These are phyloP conservation scores for Leccinum subgranulosum DNA, from an alignment of 768 basidiomycete genomes.

Conservation along the genomic window DNA sequence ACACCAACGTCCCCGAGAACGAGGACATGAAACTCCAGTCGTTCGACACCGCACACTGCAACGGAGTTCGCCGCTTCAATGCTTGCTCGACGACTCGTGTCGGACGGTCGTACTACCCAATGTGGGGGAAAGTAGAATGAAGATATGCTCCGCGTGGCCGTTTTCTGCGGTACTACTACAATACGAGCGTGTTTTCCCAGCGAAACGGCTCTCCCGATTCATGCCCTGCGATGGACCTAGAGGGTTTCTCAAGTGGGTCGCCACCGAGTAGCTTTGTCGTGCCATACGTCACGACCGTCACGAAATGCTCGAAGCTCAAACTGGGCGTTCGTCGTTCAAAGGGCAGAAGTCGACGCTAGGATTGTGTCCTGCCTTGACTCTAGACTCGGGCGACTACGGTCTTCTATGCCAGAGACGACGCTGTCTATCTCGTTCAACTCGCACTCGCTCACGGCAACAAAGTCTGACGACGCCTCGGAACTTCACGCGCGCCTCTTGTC, in stretches of 20 bases:
- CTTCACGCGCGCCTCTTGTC: slow-evolving; percentile 18
- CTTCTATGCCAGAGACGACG: slow-evolving; percentile 2
- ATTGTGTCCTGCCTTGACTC: slow-evolving; percentile 19
- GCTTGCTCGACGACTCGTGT: slow-evolving; percentile 47
- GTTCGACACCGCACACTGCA: slow-evolving; percentile 25
- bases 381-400: slow-evolving; percentile 14
- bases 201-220: neutral
- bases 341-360: slow-evolving; percentile 9
- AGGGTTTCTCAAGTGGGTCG: slow-evolving; percentile 39
- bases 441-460: neutral
- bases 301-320: neutral
- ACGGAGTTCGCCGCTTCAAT: slow-evolving; percentile 39
- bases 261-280: slow-evolving; percentile 37
- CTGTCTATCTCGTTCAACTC: slow-evolving; percentile 13
- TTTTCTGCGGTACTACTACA: slow-evolving; percentile 55
- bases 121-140: slow-evolving; percentile 53
- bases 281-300: slow-evolving; percentile 13
- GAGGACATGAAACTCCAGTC: neutral
- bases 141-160: slow-evolving; percentile 46
- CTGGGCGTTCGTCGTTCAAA: neutral
- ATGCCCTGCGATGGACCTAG: slow-evolving; percentile 31
- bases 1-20: neutral
- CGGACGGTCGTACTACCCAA: slow-evolving; percentile 61
- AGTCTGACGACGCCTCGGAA: slow-evolving; percentile 6
- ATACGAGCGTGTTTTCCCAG: slow-evolving; percentile 23